Evolutionary conservation across 129 eudicot species (phyloP).

Genomic region (Chrysanthemum seticuspe): DNA sequence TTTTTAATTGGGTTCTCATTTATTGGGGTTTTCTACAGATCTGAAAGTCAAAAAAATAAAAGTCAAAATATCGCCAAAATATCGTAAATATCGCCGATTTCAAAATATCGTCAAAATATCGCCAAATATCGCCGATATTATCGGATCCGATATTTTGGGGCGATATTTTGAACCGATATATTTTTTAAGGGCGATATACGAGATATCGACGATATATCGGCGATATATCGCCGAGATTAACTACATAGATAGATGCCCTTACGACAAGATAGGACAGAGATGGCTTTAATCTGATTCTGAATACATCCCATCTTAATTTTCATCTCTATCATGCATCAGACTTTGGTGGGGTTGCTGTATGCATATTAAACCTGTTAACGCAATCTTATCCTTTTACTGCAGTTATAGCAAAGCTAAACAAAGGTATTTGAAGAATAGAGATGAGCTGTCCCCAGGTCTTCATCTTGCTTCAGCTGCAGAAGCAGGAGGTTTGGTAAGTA

Average conservation of each 20-base stretch:
- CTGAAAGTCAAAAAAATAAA: too few species aligned
- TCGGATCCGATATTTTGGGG: too few species aligned
- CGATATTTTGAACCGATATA: too few species aligned
- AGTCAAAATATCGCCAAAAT: too few species aligned
- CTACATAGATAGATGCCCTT: slow-evolving; percentile 1
- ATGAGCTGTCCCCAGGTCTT: slow-evolving; percentile 66
- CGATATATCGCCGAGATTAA: too few species aligned
- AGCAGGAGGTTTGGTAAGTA: slow-evolving; percentile 95
- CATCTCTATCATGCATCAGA: neutral
- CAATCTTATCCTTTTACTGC: slow-evolving; percentile 11
- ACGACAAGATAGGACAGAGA: neutral
- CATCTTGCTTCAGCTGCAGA: slow-evolving; percentile 99
- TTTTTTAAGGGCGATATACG: too few species aligned
- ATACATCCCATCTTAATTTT: neutral
- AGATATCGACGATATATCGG: too few species aligned
- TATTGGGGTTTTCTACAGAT: too few species aligned
- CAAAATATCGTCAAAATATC: too few species aligned
- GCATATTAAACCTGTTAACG: slow-evolving; percentile 5
- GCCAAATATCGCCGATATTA: too few species aligned
- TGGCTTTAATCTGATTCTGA: neutral
- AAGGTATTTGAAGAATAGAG: slow-evolving; percentile 60
- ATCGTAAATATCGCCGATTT: too few species aligned
- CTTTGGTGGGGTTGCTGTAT: slow-evolving; percentile 14
- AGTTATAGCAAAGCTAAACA: slow-evolving; percentile 95
- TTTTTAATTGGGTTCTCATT: too few species aligned